Conservation (phyloP, 1,284 basidiomycete species). For the Ceratobasidium sp. region DNA sequence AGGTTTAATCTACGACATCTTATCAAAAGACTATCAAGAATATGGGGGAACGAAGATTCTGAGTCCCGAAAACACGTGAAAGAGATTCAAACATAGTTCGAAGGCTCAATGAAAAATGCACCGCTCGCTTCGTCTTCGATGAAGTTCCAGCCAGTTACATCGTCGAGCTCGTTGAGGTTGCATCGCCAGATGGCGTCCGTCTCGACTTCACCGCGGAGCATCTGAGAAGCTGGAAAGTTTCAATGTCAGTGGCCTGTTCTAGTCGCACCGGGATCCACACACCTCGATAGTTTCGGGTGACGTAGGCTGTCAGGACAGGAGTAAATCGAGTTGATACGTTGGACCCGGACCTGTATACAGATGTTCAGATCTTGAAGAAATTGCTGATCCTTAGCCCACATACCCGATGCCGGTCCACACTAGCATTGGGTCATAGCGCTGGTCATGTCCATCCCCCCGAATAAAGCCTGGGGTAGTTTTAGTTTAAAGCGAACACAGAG, state of each 20-base stretch:
- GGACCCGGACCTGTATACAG: slow-evolving; percentile 18
- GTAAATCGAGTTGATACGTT: slow-evolving; percentile 32
- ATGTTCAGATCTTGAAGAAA: neutral
- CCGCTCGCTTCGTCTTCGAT: slow-evolving; percentile 15
- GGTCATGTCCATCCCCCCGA: slow-evolving; percentile 13
- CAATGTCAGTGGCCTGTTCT: neutral
- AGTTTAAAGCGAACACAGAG: neutral
- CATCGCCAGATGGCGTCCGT: slow-evolving; percentile 37
- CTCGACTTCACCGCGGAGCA: slow-evolving; percentile 42
- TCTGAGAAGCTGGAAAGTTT: slow-evolving; percentile 3
- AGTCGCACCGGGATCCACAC: neutral
- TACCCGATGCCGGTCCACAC: slow-evolving; percentile 41
- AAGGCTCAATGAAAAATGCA: slow-evolving; percentile 32
- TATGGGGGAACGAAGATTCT: no score
- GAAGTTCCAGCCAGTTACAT: slow-evolving; percentile 41
- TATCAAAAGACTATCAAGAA: no score
- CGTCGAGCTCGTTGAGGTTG: slow-evolving; percentile 34
- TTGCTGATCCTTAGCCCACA: neutral
- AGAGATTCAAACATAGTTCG: no score
- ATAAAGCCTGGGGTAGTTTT: neutral
- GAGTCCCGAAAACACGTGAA: no score
- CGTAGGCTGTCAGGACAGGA: slow-evolving; percentile 26
- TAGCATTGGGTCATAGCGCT: slow-evolving; percentile 20
- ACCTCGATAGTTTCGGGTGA: slow-evolving; percentile 27
- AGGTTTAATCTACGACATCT: no score